These are phyloP conservation scores for Paracoccidioides brasiliensis DNA, from an alignment of 2,329 filamentous ascomycete species.

Conservation along the genomic window DNA sequence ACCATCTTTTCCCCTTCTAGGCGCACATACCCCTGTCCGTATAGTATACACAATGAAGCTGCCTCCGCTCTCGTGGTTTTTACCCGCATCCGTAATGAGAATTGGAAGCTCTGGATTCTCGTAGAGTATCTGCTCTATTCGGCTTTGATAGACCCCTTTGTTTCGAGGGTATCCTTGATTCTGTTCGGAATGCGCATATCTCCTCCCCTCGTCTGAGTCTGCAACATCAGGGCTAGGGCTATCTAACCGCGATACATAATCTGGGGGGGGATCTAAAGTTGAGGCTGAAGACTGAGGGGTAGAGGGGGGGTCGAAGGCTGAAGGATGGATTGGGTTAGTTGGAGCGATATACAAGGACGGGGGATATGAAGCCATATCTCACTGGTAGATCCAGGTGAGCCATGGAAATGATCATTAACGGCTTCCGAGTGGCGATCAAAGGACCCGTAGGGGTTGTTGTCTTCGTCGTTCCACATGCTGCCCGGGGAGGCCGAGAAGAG, in stretches of 20 bases:
- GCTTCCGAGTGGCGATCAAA: conserved; percentile 79
- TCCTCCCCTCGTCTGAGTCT: conserved; percentile 25
- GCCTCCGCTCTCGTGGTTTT: conserved; percentile 82
- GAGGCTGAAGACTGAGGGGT: conserved; percentile 60
- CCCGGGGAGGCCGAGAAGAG: background rate
- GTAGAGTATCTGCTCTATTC: conserved; percentile 94
- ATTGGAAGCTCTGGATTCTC: conserved; percentile 86
- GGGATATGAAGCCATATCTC: conserved; percentile 24
- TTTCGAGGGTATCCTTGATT: conserved; percentile 43
- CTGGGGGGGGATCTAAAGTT: conserved; percentile 52
- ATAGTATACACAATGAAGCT: conserved; percentile 97
- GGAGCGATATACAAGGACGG: background rate
- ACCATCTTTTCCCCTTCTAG: conserved; percentile 17
- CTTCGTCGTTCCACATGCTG: conserved; percentile 97
- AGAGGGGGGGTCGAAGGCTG: conserved; percentile 46
- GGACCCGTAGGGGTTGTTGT: conserved; percentile 95
- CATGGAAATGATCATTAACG: conserved; percentile 54
- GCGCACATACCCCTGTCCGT: conserved; percentile 61
- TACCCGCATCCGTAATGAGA: conserved; percentile 85
- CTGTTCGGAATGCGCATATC: conserved; percentile 38
- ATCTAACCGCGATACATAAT: conserved; percentile 39
- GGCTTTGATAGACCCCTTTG: conserved; percentile 82
- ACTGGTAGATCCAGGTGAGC: conserved; percentile 37
- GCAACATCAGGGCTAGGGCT: conserved; percentile 49
- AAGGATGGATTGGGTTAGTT: conserved; percentile 7